A percentile compares a stretch with the other conserved stretches of the same genome.
phyloP scores from a whole-genome alignment of 345 rosid genomes.

The Ailanthus altissimus region DNA sequence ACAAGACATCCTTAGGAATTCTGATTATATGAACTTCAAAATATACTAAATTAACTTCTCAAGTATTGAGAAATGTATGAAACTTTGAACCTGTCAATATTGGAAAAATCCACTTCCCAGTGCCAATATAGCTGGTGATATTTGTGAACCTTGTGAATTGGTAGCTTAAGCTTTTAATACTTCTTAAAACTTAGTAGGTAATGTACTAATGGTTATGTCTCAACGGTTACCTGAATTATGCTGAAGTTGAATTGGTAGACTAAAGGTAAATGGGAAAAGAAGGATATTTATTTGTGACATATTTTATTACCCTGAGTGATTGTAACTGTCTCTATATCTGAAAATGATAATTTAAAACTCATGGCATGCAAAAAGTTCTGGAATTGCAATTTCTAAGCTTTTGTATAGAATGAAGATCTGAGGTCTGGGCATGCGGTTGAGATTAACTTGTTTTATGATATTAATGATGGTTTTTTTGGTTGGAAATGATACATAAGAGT shows the following conservation, averaged over 20 bases:
- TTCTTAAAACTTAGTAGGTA: too few species aligned
- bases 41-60: not conserved
- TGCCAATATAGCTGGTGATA: not conserved
- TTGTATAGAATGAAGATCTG: not conserved
- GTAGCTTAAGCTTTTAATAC: too few species aligned
- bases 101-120: not conserved
- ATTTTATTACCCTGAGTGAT: not conserved
- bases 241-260: not conserved
- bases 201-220: too few species aligned
- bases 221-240: not conserved
- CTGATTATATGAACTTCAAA: not conserved
- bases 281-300: not conserved
- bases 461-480: not conserved
- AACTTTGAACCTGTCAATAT: not conserved
- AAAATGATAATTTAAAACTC: not conserved
- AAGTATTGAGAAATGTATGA: not conserved
- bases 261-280: not conserved
- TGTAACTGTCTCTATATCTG: not conserved
- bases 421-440: not conserved
- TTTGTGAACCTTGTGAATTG: not conserved
- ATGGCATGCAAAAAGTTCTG: not conserved
- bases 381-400: not conserved
- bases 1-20: not conserved
- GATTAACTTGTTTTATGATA: not conserved
- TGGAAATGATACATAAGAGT: not conserved